phyloP scores from a whole-genome alignment of 192 early-diverging fungal genomes.

The Entrophospora sp. region DNA sequence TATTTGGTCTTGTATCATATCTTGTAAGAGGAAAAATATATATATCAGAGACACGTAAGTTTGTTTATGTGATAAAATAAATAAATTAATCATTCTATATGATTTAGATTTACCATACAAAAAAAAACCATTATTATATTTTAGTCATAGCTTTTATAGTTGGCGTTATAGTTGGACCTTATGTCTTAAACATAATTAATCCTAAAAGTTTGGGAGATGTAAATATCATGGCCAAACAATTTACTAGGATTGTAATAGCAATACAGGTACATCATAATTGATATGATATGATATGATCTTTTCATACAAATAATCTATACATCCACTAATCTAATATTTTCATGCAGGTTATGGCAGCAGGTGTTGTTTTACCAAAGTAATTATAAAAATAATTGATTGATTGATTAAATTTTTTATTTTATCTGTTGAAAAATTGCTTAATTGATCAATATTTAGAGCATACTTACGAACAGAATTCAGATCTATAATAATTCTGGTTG shows the following conservation, averaged over 20 bases:
- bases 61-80: too few relatives aligned
- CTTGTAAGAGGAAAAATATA: too few relatives aligned
- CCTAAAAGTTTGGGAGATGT: conserved; percentile 31
- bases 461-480: conserved; percentile 55
- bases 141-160: neutral
- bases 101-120: too few relatives aligned
- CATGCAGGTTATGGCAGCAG: conserved; percentile 66
- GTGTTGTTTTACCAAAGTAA: conserved; percentile 55
- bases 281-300: neutral
- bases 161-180: conserved; percentile 74
- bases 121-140: neutral
- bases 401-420: neutral
- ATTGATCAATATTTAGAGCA: conserved; percentile 27
- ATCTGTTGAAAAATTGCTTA: neutral
- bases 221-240: conserved; percentile 48
- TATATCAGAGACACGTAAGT: too few relatives aligned
- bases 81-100: too few relatives aligned
- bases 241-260: conserved; percentile 65
- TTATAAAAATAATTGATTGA: neutral
- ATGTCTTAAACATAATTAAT: conserved; percentile 56
- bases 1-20: too few relatives aligned
- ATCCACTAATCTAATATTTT: neutral
- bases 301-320: neutral
- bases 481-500: conserved; percentile 56
- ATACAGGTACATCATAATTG: conserved; percentile 42